Evolutionary conservation across 139 green algal genomes (phyloP), one percentile per base, ranked within the genome.

Genomic region (Chlorella sp.): DNA sequence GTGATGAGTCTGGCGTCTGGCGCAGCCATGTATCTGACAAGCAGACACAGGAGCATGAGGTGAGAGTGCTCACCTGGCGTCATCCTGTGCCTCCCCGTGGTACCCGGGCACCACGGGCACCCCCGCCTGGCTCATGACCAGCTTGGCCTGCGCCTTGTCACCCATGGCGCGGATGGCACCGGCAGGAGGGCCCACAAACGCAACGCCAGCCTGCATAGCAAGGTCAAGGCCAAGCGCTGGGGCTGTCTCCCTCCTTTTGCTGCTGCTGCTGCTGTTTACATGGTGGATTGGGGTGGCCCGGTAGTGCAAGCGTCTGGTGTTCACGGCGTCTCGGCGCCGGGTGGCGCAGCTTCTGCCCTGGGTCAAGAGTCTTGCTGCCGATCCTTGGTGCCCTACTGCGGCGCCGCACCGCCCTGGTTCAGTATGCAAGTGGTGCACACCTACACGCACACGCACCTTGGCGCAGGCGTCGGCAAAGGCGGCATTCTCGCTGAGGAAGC

Each of bases 31-130:
- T 10, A 10, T 55, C 10, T 10, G 10, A 55, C 10, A 10, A 55
- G 42, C 10, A 17, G 10, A 55, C 10, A 17, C 42, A 55, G 42
- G 10, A 55, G 10, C 42, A 55, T 26, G 42, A 17, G 10, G 10
- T 55, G 42, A 55, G 10, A 55, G 42, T 17, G 63, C 59, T 36
- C 60, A 78, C 80, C 69, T 77, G 20, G 74, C 79, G 4, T 86
- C 74, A 14, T 55, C 64, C 72, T 96, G 90, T 26, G 93, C 81
- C 31, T 80, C 74, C 0, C 86, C 91, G 68, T 95, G 91, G 77
- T 95, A 96, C 0, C 91, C 91, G 0, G 91, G 91, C 14, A 97
- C 91, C 62, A 97, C 91, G 0, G 91, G 88, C 74, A 97, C 91
- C 0, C 84, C 86, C 26, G 91, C 91, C 1, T 61, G 72, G 3